Evolutionary conservation across 768 basidiomycete genomes (phyloP), one percentile per base, ranked within the genome.

Genomic region (Agrocybe chaxingu): DNA sequence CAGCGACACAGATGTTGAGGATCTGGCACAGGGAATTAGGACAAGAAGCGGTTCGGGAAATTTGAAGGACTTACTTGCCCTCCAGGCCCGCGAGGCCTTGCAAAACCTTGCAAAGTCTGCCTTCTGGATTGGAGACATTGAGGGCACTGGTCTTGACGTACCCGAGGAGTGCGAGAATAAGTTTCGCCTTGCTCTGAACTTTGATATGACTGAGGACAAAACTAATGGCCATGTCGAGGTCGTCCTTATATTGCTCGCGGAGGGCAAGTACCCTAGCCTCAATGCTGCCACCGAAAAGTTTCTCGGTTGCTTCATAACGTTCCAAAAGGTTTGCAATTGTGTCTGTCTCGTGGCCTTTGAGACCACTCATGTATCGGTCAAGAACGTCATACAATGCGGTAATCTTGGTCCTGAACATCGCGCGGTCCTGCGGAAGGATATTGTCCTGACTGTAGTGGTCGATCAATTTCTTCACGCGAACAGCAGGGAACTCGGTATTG

Each of bases 161-260:
- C 57, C 98, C 95, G 36, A 98, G 79, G 39, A 98, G 74, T 12
- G 84, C 79, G 42, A 96, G 77, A 39, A 97, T 79, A 44, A 98
- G 78, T 65, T 91, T 93, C 57, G 85, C 84, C 75, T 98, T 98
- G 71, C 87, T 84, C 56, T 89, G 87, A 7, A 92, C 93, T 70
- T 94, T 96, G 74, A 93, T 92, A 69, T 99, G 97, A 51, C 95
- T 96, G 45, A 98, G 79, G 12, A 98, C 92, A 30, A 95, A 74
- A 41, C 78, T 78, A 41, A 88, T 85, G 32, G 91, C 97, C 51
- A 85, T 84, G 67, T 98, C 94, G 34, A 97, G 82, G 57, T 93
- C 79, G 54, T 94, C 92, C 72, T 95, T 96, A 76, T 95, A 69
- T 59, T 93, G 86, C 45, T 98, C 97, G 48, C 97, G 82, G 36